Evolutionary conservation across 306 rosid genomes (phyloP).

Genomic region (Pachyrhizus erosus): DNA sequence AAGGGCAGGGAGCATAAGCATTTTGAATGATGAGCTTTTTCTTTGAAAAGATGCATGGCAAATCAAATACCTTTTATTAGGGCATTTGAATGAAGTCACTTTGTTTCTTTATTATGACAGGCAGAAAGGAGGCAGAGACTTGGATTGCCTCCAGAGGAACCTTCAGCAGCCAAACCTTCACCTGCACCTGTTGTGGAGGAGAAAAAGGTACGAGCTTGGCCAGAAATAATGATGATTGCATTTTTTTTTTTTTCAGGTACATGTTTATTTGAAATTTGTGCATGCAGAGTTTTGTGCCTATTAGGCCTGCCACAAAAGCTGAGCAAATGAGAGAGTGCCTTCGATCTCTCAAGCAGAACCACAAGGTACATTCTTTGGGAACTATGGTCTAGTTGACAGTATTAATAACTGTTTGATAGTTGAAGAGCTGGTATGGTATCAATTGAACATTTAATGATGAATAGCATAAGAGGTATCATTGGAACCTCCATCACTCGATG

Average conservation of each 20-base stretch:
- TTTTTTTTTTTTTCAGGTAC: constrained; percentile 5
- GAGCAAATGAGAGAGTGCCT: constrained; percentile 97
- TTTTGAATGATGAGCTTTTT: constrained; percentile 12
- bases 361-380: constrained; percentile 69
- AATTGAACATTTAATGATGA: constrained; percentile 11
- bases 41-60: background rate
- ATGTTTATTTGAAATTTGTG: constrained; percentile 45
- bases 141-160: constrained; percentile 87
- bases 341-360: constrained; percentile 89
- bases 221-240: constrained; percentile 9
- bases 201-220: constrained; percentile 68
- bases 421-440: background rate
- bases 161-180: constrained; percentile 73
- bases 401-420: constrained; percentile 15
- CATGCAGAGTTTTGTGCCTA: constrained; percentile 71
- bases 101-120: constrained; percentile 53
- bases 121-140: constrained; percentile 93
- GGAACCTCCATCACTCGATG: constrained; percentile 13
- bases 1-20: background rate
- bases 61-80: background rate
- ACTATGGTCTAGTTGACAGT: constrained; percentile 10
- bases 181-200: constrained; percentile 84
- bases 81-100: constrained; percentile 9
- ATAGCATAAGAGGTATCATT: constrained; percentile 6
- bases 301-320: constrained; percentile 85